These are phyloP conservation scores for Chrysosporium keratinophilum DNA, from an alignment of 2,329 filamentous ascomycete genomes.

Conservation along the genomic window DNA sequence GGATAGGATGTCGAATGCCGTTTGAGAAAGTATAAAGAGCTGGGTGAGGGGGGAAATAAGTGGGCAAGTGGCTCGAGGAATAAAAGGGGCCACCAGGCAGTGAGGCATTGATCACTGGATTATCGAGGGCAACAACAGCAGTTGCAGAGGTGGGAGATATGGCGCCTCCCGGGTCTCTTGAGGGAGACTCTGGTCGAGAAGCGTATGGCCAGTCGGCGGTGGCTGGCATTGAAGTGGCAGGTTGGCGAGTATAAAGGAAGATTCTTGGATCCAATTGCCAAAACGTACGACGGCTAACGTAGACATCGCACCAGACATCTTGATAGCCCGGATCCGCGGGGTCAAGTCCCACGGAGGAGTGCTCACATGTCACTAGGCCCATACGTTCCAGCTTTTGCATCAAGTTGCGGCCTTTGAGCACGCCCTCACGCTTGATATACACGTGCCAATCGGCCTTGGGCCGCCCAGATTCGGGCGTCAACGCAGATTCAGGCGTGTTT, in stretches of 20 bases:
- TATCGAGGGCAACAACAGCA: neutral
- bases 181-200: conserved; percentile 2
- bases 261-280: conserved; percentile 85
- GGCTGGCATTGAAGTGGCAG: conserved; percentile 38
- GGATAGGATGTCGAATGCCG: conserved; percentile 69
- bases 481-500: conserved; percentile 50
- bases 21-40: conserved; percentile 71
- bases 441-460: conserved; percentile 82
- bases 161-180: conserved; percentile 2
- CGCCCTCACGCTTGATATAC: conserved; percentile 74
- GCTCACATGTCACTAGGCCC: conserved; percentile 68
- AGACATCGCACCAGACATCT: conserved; percentile 64
- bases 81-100: conserved; percentile 55
- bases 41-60: conserved; percentile 78
- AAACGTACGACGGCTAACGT: conserved; percentile 67
- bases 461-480: conserved; percentile 58
- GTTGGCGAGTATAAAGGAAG: conserved; percentile 76
- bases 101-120: neutral
- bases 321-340: conserved; percentile 48
- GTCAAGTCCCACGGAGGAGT: conserved; percentile 62
- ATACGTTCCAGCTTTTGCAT: conserved; percentile 88
- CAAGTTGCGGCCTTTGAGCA: conserved; percentile 70
- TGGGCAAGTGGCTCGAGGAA: conserved; percentile 75
- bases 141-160: neutral
- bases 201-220: conserved; percentile 34